Conservation (phyloP, 352 stramenopile genomes). For the Ophiocytium majus region DNA sequence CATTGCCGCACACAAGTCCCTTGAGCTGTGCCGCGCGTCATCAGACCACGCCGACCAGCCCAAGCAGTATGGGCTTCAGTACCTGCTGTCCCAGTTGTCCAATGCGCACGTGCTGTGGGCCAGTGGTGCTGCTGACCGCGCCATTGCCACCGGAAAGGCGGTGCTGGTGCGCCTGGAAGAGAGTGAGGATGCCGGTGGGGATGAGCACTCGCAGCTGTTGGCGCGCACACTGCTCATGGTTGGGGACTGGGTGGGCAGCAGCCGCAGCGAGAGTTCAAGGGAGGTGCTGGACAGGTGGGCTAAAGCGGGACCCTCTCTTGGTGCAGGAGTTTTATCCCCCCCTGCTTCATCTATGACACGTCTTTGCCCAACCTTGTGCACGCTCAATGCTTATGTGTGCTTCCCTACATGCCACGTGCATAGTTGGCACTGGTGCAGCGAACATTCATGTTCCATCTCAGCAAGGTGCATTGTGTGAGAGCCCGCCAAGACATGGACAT, state of each 20-base stretch:
- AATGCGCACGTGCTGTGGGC: constrained; percentile 1
- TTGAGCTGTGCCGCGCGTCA: neutral
- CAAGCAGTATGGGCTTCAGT: neutral
- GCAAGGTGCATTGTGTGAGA: too few relatives aligned
- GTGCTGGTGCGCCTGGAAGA: neutral
- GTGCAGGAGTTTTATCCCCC: too few relatives aligned
- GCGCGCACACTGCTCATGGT: neutral
- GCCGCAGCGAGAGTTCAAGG: neutral
- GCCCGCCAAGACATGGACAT: too few relatives aligned
- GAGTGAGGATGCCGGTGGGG: neutral
- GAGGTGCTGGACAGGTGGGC: constrained; percentile 5
- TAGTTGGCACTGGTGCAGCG: too few relatives aligned
- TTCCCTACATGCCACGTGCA: too few relatives aligned
- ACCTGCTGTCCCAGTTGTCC: constrained; percentile 28
- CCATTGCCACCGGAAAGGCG: neutral
- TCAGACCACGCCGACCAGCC: neutral
- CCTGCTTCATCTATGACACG: too few relatives aligned
- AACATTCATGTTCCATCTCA: too few relatives aligned
- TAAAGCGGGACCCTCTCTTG: too few relatives aligned
- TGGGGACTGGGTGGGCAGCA: neutral
- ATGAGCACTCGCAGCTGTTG: neutral
- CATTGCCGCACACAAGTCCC: neutral
- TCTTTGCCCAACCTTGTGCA: too few relatives aligned
- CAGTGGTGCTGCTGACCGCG: neutral
- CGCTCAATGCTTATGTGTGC: too few relatives aligned